These are phyloP conservation scores for Fusarium sororula DNA, from an alignment of 2,329 filamentous ascomycete species.

Conservation along the genomic window DNA sequence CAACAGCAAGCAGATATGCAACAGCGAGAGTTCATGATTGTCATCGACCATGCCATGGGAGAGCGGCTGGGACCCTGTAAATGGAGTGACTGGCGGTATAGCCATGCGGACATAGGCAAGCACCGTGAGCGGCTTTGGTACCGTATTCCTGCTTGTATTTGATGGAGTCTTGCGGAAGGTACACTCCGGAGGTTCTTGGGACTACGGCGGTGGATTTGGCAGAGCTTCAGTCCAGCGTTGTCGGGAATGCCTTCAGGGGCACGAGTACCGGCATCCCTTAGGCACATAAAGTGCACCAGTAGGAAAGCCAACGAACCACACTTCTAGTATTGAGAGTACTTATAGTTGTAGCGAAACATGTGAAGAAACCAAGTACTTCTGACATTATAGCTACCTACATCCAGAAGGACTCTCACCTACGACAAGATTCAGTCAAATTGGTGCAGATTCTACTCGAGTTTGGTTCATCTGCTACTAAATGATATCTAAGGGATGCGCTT, in stretches of 20 bases:
- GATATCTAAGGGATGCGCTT: neutral
- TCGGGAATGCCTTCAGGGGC: neutral
- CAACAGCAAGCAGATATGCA: neutral
- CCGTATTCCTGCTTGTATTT: accelerated
- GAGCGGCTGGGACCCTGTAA: accelerated
- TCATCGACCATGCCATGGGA: neutral
- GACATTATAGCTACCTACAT: neutral
- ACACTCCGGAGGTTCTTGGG: accelerated
- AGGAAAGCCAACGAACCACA: neutral
- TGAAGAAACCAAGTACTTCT: neutral
- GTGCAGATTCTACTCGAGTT: accelerated
- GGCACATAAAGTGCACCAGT: neutral
- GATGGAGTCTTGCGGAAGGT: accelerated
- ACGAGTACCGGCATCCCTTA: accelerated
- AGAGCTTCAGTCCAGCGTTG: neutral
- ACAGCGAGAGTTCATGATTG: accelerated
- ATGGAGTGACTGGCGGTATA: neutral
- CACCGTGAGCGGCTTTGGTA: neutral
- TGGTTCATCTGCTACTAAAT: neutral
- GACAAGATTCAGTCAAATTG: neutral
- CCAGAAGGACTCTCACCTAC: neutral
- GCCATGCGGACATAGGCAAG: neutral
- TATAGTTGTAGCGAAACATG: accelerated
- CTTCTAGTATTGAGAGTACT: neutral
- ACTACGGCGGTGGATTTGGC: neutral